phyloP scores from a whole-genome alignment of 179 eudicot genomes.

The Silene coronaria region DNA sequence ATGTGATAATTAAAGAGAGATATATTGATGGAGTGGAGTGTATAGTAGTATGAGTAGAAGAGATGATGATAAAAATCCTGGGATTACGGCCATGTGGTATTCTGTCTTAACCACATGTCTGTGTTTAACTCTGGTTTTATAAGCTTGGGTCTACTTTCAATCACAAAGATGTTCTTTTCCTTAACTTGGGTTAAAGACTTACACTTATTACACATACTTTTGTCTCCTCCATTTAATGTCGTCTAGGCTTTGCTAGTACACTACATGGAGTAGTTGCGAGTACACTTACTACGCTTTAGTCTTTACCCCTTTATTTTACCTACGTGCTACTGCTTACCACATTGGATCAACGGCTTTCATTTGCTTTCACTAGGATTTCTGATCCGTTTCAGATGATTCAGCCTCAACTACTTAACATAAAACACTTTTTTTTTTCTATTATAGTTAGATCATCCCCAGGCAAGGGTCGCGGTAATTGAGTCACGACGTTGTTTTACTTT shows the following conservation, averaged over 20 bases:
- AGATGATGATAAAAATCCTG: constrained; percentile 19
- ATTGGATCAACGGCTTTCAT: not conserved
- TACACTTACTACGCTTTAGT: not conserved
- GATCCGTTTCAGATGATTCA: not conserved
- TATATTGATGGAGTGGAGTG: not conserved
- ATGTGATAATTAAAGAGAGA: constrained; percentile 2
- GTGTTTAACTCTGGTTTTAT: constrained; percentile 37
- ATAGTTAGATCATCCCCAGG: too few species aligned
- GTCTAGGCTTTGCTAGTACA: constrained; percentile 2
- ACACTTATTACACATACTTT: constrained; percentile 22
- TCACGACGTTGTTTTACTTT: too few species aligned
- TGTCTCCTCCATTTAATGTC: constrained; percentile 24
- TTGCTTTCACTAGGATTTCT: too few species aligned
- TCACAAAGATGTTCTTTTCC: constrained; percentile 1
- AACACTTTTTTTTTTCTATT: too few species aligned
- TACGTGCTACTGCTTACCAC: not conserved
- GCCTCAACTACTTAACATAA: too few species aligned
- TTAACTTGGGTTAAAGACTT: constrained; percentile 23
- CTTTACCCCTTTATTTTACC: not conserved
- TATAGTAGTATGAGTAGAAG: not conserved
- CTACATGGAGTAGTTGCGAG: not conserved
- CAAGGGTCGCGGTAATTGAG: too few species aligned
- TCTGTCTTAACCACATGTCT: constrained; percentile 28
- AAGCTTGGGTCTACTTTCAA: constrained; percentile 32
- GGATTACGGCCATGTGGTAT: constrained; percentile 17